Evolutionary conservation across 495 filamentous ascomycete genomes (phyloP), one percentile per base, ranked within the genome.

Genomic region (Tuber indicum): DNA sequence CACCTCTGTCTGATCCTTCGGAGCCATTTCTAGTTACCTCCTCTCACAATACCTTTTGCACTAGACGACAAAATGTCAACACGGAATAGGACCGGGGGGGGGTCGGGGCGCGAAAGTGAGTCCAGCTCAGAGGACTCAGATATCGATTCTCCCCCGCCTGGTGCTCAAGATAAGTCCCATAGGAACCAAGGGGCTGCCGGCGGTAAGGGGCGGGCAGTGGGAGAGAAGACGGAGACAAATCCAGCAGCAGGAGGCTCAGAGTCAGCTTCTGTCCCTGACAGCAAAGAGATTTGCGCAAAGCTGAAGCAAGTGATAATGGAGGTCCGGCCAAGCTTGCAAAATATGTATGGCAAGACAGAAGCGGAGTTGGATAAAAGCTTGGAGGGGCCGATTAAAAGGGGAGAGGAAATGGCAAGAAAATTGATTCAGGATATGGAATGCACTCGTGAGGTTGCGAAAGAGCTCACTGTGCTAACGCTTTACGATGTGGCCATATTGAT

Each of bases 401-500:
- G 52, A 26, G 52, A 10, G 9, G 23, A 58, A 10, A 26, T 58
- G 52, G 52, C 52, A 8, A 26, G 7, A 58, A 26, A 12, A 9
- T 26, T 58, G 52, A 58, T 58, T 10, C 2, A 1, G 52, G n/a
- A n/a, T 4, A 58, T 58, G 52, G 47, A 45, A 19, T 79, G 79
- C 23, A 17, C 7, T 21, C 4, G 45, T 5, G 78, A 80, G 47
- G 21, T 80, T 44, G 78, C 75, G 16, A n/a, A 26, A 36, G 32
- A 74, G 4, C 42, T 80, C 5, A 73, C 77, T 26, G 42, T 77
- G 32, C 12, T 81, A 39, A 75, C 72, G 52, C 72, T 81, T 21
- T 81, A 81, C 62, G 72, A 80, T 66, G 36, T 80, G 23, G 49
- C 75, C 70, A 49, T 80, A 19, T 73, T 81, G 10, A 79, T 80